Evolutionary conservation across 768 basidiomycete genomes (phyloP), one percentile per base, ranked within the genome.

Genomic region (Amanita subjunquillea): DNA sequence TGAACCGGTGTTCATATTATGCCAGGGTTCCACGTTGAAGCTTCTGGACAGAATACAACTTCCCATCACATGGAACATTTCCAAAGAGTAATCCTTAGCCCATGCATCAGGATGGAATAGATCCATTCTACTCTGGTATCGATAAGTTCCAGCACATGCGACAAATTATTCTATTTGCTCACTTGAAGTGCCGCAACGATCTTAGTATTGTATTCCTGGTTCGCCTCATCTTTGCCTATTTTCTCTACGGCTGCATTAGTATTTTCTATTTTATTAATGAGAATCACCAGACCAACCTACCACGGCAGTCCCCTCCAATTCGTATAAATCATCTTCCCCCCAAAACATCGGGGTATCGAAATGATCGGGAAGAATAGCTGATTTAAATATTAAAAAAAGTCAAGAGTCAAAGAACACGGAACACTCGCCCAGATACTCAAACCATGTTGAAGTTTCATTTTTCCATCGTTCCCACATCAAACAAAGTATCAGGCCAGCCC

Each of bases 311-410:
- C 92, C 96, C 53, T 72, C 69, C 12, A 99, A 73, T 57, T 90
- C 84, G 23, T 70, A 65, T 8, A 94, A 67, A 50, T 96, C 91
- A 2, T 74, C 75, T 2, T 77, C 74, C 40, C 63, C 69, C 96
- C 96, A 98, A 62, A 97, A 94, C 89, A 99, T 97, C 0, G 92
- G 91, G 0, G 93, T 94, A 58, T 86, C 77, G 62, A 98, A 97
- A 10, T 58, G 55, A 10, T 60, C 71, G 0, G 94, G 94, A 55
- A 97, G 74, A 13, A 75, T 76, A 25, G 67, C 87, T 88, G 55
- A 13, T 41, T 22, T 41, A 38, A 15, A n/a, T 34, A 30, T 15
- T 22, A 4, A 39, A 52, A 6, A 41, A 50, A 12, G 34, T n/a
- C 36, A 17, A 36, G 50, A 39, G 49, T 5, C 13, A 51, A 57